Conservation (phyloP, 345 rosid genomes). For the Rubroshorea leprosula region DNA sequence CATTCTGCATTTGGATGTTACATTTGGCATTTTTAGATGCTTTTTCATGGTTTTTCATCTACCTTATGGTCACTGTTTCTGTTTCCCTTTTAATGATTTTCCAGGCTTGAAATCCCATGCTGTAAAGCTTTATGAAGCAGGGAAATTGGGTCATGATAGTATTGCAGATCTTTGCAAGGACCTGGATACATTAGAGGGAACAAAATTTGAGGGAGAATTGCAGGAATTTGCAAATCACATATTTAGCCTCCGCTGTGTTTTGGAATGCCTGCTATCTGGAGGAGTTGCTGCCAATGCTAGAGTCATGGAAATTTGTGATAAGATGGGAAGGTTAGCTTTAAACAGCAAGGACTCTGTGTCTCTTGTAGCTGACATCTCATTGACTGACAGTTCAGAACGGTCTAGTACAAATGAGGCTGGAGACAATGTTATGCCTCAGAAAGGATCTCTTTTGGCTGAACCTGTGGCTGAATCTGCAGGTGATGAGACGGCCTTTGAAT, state of each 20-base stretch:
- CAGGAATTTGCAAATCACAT: constrained; percentile 99
- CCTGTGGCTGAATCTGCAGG: constrained; percentile 27
- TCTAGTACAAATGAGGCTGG: constrained; percentile 18
- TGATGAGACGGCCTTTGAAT: constrained; percentile 26
- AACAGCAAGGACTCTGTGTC: constrained; percentile 47
- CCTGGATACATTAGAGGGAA: constrained; percentile 84
- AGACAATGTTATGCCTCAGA: constrained; percentile 25
- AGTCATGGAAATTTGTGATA: constrained; percentile 37
- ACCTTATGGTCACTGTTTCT: constrained; percentile 4
- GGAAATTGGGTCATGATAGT: constrained; percentile 88
- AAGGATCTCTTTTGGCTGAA: constrained; percentile 26
- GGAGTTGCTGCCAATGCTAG: constrained; percentile 58
- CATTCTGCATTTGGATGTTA: background rate
- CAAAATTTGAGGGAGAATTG: constrained; percentile 96
- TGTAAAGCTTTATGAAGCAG: constrained; percentile 97
- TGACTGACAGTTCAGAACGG: constrained; percentile 32
- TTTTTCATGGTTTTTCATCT: no score
- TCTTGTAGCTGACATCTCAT: constrained; percentile 37
- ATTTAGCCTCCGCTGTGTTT: constrained; percentile 91
- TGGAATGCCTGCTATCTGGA: constrained; percentile 90
- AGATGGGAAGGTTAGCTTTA: constrained; percentile 32
- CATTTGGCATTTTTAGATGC: background rate
- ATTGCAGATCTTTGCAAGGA: constrained; percentile 97
- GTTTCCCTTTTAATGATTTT: constrained; percentile 16
- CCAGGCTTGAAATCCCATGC: constrained; percentile 98